phyloP scores from a whole-genome alignment of 441 rosid genomes.

The Mallotus japonicus region DNA sequence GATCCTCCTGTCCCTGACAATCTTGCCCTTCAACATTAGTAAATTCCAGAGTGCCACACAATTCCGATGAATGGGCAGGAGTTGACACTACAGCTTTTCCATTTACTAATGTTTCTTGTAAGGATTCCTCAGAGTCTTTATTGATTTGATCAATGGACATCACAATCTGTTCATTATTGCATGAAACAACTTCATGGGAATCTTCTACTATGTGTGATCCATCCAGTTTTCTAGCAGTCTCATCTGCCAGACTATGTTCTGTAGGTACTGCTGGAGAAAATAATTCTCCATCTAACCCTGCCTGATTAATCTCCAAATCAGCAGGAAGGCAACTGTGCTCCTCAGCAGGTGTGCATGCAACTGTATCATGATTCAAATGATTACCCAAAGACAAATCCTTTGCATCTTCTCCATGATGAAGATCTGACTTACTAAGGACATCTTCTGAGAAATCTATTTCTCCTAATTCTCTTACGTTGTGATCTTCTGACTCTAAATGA shows the following conservation, averaged over 20 bases:
- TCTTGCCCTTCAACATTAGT: slow-evolving; percentile 41
- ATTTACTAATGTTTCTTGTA: slow-evolving; percentile 22
- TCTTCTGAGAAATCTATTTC: slow-evolving; percentile 37
- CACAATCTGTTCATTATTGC: slow-evolving; percentile 22
- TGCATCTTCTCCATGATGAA: slow-evolving; percentile 28
- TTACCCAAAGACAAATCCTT: slow-evolving; percentile 33
- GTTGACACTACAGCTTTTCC: slow-evolving; percentile 27
- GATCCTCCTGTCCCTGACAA: slow-evolving; percentile 31
- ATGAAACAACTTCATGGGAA: slow-evolving; percentile 24
- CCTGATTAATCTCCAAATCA: slow-evolving; percentile 34
- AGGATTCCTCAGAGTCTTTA: slow-evolving; percentile 22
- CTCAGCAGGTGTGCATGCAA: slow-evolving; percentile 32
- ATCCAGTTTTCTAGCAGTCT: slow-evolving; percentile 27
- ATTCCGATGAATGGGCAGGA: slow-evolving; percentile 35
- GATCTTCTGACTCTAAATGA: slow-evolving; percentile 64
- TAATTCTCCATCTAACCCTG: slow-evolving; percentile 29
- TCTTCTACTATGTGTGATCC: slow-evolving; percentile 41
- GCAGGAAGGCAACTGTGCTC: slow-evolving; percentile 32
- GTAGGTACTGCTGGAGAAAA: slow-evolving; percentile 26
- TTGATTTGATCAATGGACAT: slow-evolving; percentile 27
- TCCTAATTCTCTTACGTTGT: slow-evolving; percentile 32
- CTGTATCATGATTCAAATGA: slow-evolving; percentile 29
- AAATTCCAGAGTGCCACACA: slow-evolving; percentile 31
- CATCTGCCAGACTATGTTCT: slow-evolving; percentile 35
- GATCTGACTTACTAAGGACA: slow-evolving; percentile 35